Conservation (phyloP, 306 rosid species). For the Gastrolobium bilobum region DNA sequence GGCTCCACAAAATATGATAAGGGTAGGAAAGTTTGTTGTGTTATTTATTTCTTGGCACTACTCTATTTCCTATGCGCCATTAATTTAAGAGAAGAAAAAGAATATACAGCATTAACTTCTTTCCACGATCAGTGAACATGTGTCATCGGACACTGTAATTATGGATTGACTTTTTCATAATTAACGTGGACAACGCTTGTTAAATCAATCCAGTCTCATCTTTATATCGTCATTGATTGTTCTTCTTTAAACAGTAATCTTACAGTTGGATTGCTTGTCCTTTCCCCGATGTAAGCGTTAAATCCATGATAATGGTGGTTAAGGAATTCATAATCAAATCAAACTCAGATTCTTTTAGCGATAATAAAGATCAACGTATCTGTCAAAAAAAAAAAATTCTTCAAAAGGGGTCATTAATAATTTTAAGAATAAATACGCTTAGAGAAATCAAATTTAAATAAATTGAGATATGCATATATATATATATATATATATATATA, state of each 20-base stretch:
- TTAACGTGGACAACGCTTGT: slow-evolving; percentile 12
- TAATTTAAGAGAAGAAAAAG: not conserved
- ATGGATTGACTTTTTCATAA: slow-evolving; percentile 34
- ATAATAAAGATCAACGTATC: too few relatives aligned
- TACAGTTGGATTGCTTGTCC: not conserved
- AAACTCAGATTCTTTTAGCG: too few relatives aligned
- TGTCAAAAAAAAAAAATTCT: too few relatives aligned
- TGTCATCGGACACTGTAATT: slow-evolving; percentile 8
- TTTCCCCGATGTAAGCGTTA: not conserved
- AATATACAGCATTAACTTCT: slow-evolving; percentile 12
- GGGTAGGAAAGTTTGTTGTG: too few relatives aligned
- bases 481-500: too few relatives aligned
- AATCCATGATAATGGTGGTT: not conserved
- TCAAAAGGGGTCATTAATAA: too few relatives aligned
- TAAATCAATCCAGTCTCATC: slow-evolving; percentile 19
- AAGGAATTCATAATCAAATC: not conserved
- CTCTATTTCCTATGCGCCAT: slow-evolving; percentile 29
- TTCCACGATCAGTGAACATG: not conserved
- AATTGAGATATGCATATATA: too few relatives aligned
- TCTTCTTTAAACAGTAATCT: not conserved
- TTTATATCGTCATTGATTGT: not conserved
- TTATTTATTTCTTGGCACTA: slow-evolving; percentile 44
- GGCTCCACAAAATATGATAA: too few relatives aligned
- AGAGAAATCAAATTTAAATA: too few relatives aligned
- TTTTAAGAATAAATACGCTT: too few relatives aligned